Conservation (phyloP, 495 filamentous ascomycete genomes). For the Penicillium cataractarum region DNA sequence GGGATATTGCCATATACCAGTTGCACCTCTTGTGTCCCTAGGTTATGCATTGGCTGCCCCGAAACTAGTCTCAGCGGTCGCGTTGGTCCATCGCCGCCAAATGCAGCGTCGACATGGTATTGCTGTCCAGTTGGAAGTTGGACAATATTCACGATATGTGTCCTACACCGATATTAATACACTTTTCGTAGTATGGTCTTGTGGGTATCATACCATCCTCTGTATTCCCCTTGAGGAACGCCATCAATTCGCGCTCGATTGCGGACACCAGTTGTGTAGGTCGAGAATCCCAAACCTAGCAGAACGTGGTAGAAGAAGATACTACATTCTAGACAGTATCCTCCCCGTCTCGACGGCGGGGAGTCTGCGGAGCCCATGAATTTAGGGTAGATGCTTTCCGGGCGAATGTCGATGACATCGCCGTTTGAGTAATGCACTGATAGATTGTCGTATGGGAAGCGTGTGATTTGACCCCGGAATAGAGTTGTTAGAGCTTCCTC, state of each 20-base stretch:
- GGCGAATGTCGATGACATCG: constrained; percentile 57
- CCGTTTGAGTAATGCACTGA: constrained; percentile 57
- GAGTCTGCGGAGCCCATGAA: constrained; percentile 49
- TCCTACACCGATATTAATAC: constrained; percentile 39
- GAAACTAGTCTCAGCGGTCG: constrained; percentile 55
- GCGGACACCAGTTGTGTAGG: constrained; percentile 55
- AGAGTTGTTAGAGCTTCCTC: constrained; percentile 29
- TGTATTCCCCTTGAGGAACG: constrained; percentile 38
- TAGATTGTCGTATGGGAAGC: constrained; percentile 74
- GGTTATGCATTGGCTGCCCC: constrained; percentile 40
- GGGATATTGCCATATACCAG: constrained; percentile 51
- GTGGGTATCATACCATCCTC: constrained; percentile 40
- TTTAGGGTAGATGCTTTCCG: constrained; percentile 63
- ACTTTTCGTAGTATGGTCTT: neutral
- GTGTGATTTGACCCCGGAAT: constrained; percentile 53
- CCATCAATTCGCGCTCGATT: constrained; percentile 40
- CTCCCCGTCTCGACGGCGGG: constrained; percentile 57
- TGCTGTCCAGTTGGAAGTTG: constrained; percentile 47
- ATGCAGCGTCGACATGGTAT: constrained; percentile 72
- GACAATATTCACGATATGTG: constrained; percentile 73
- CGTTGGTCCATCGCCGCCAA: constrained; percentile 65
- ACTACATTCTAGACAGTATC: constrained; percentile 80
- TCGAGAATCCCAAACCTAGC: constrained; percentile 60
- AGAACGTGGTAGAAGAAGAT: constrained; percentile 67
- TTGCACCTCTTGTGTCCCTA: constrained; percentile 55